Evolutionary conservation across 1,139 yeast genomes (phyloP), one percentile per base, ranked within the genome.

Genomic region (Diutina mesorugosa): DNA sequence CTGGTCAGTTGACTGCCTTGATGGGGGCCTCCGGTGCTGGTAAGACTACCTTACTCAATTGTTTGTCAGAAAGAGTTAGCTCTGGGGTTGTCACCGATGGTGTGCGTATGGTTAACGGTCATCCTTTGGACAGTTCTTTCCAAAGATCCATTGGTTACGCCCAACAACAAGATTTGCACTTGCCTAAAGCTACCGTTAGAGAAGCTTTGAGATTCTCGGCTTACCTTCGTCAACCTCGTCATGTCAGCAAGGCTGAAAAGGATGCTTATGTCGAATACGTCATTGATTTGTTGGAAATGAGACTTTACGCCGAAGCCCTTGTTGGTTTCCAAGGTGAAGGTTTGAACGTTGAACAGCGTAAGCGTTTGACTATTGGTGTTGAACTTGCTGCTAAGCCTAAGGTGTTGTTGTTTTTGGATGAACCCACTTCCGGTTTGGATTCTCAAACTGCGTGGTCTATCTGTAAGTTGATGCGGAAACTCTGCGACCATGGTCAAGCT

Each of bases 1-100:
- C 67, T 1, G 72, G 71, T 4, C 67, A 66, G 55, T 60, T 69
- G 47, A 64, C 68, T 56, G 63, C 63, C 4, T 57, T 61, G 58
- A 86, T 87, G 95, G 95, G 95, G 62, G 87, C 91, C 26, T 85
- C 95, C 29, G 95, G 95, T 71, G 95, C 95, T 56, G 95, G 95
- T 73, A 87, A 87, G 67, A 87, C 95, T n/a, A 87, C 95, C 1
- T 65, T 71, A 55, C 73, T 87, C 59, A 90, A 87, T 70, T 87
- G 87, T 60, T 74, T 87, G 61, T 89, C 93, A 30, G 85, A 84
- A 63, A 82, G 95, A 70, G 85, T 86, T 47, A 85, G 90, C 28
- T 79, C 81, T 76, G 95, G 95, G 70, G 85, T 84, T 55, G 85
- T 87, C 55, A 79, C 90, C 52, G 67, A 67, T 56, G 95, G 95